Evolutionary conservation across 2,329 filamentous ascomycete genomes (phyloP), one percentile per base, ranked within the genome.

Genomic region (Cercospora berteroae): DNA sequence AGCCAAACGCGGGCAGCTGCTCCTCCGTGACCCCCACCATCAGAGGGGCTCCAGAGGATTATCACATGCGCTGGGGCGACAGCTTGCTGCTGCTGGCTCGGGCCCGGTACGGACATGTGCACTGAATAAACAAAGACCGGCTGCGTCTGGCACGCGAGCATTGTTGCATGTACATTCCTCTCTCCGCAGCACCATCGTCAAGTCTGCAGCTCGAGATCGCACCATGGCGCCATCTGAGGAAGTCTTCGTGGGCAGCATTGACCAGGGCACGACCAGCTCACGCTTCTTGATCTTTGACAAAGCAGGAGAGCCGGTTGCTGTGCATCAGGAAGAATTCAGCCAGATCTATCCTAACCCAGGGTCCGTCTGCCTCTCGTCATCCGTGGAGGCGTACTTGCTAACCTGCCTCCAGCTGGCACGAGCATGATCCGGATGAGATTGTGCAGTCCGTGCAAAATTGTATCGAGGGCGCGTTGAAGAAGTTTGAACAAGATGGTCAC

Each of bases 231-330:
- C 70, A 5, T 57, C 64, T 12, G 74, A 76, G 23, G 73, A 89
- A 65, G 87, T 87, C 81, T 96, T 92, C 75, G 89, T 96, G 68
- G 93, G 93, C 68, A 92, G 91, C 73, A 94, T 97, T 77, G 93
- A 97, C 77, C 92, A 96, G 76, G 93, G 93, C 67, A 97, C 93
- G 12, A 97, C 93, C 33, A 94, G 91, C 67, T 92, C 93, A 36
- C 87, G 93, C 42, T 97, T 97, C 80, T 86, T 97, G 73, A 94
- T 97, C 77, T 97, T 97, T 81, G 89, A 96, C 80, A 88, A 88
- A 71, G 82, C 86, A 50, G 93, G 93, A 64, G 88, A 90, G 67
- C 91, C 91, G 4, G 86, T 95, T 55, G 92, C 91, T 42, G 89
- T 88, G 73, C 92, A 96, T 78, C 93, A 96, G 80, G 88, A 94